Base-by-base conservation (phyloP, 2,329 filamentous ascomycete species). In the Aspergillus calidoustus region DNA sequence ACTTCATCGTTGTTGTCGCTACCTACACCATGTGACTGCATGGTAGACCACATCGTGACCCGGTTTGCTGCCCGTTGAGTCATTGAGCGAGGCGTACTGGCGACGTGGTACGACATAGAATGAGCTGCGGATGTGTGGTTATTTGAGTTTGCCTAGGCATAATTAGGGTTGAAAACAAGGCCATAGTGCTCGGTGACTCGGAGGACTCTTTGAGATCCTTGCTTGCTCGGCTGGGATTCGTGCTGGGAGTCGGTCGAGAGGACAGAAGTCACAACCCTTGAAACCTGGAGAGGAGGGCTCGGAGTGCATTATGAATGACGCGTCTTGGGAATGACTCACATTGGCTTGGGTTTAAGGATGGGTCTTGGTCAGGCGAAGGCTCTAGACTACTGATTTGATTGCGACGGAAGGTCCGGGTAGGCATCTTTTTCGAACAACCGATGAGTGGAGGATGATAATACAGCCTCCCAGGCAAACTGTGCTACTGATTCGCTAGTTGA, bases 51-150 rank as follows among this genome's bases (percentile, higher is more conserved):
- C n/a, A 30, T 19, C 17, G 50, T 41, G 28, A 28, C 15, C 28
- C n/a, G 19, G 13, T 30, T 22, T 17, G 25, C 17, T 38, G 53
- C 8, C 11, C 25, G 38, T 44, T 50, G 57, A 55, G 52, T 55
- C 57, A 60, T 55, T 22, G 51, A 23, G 38, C 48, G 13, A 15
- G 38, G 25, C 8, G 7, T 34, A n/a, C 11, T 44, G 54, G 19
- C 34, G 43, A 51, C 54, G 54, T 57, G 31, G 34, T 44, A 44
- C 47, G 46, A 31, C 51, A 51, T 22, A 57, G 28, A 19, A 9
- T 25, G 23, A 25, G 8, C 22, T 43, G 13, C 51, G 34, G 34
- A 28, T 15, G 23, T 7, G 15, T 54, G 23, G 17, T 17, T 25
- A 43, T 22, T 50, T 23, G 46, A 30, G 38, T 31, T 25, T 19